Conservation (phyloP, 768 basidiomycete species). For the Trametes gibbosa region DNA sequence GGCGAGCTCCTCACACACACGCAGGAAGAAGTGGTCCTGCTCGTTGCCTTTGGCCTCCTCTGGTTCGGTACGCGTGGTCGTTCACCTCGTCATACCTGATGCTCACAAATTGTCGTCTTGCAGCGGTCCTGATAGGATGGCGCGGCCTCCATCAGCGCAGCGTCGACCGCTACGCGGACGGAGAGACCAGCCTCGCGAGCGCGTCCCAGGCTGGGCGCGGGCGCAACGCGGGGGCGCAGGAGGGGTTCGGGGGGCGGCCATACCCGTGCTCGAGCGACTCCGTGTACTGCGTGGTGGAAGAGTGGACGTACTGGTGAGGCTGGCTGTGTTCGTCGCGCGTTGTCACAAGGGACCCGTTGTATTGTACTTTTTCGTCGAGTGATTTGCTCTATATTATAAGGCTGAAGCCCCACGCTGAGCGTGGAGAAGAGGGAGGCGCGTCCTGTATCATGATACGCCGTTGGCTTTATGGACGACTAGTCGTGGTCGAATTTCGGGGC, state of each 20-base stretch:
- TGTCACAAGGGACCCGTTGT: background rate
- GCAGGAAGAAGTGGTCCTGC: constrained; percentile 73
- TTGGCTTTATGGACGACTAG: no score
- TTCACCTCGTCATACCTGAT: background rate
- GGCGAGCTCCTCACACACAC: constrained; percentile 62
- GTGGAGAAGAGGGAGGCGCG: no score
- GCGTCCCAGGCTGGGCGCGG: constrained; percentile 18
- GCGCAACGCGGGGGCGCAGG: constrained; percentile 14
- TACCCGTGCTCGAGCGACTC: constrained; percentile 59
- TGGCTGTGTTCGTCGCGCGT: background rate
- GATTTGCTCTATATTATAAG: no score
- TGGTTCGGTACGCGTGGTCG: constrained; percentile 62
- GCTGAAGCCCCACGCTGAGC: no score
- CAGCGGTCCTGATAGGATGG: constrained; percentile 44
- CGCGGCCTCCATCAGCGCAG: constrained; percentile 35
- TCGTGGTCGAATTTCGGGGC: no score
- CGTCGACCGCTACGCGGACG: background rate
- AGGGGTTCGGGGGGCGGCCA: constrained; percentile 34
- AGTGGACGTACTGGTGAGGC: constrained; percentile 51
- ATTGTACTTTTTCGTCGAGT: no score
- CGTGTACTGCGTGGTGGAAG: constrained; percentile 68
- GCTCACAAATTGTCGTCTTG: background rate
- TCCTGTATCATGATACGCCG: no score
- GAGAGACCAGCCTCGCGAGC: constrained; percentile 20
- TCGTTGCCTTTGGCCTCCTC: constrained; percentile 68